Conservation (phyloP, 2,329 filamentous ascomycete genomes). For the Aspergillus oerlinghausenensis region DNA sequence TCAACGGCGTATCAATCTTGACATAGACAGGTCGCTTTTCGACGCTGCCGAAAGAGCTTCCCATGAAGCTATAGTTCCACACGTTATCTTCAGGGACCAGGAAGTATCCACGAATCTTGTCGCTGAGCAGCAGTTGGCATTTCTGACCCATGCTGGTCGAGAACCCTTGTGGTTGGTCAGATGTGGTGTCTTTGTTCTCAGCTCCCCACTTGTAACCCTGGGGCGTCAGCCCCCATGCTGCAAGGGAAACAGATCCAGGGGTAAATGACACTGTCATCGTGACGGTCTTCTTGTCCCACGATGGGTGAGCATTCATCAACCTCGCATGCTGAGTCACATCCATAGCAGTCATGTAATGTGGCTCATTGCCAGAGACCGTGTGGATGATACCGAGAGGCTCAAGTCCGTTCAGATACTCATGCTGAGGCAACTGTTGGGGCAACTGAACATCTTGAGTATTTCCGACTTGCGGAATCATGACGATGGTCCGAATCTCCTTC, state of each 20-base stretch:
- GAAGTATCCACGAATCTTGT: conserved; percentile 94
- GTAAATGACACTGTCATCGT: conserved; percentile 97
- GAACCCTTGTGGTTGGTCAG: conserved; percentile 92
- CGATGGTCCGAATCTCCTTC: conserved; percentile 94
- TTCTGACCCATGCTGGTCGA: conserved; percentile 89
- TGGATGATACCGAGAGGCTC: conserved; percentile 95
- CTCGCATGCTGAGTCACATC: conserved; percentile 94
- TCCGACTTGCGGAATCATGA: conserved; percentile 95
- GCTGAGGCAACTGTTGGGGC: conserved; percentile 82
- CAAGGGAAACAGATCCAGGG: conserved; percentile 89
- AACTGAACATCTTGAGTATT: conserved; percentile 88
- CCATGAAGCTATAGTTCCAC: conserved; percentile 99
- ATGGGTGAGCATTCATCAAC: conserved; percentile 75
- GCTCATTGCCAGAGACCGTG: conserved; percentile 89
- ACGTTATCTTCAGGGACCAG: conserved; percentile 81
- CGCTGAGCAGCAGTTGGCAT: conserved; percentile 86
- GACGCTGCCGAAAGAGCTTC: conserved; percentile 75
- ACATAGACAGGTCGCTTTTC: conserved; percentile 91
- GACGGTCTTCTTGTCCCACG: conserved; percentile 85
- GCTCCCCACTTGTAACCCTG: conserved; percentile 94
- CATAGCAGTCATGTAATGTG: conserved; percentile 90
- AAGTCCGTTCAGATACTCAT: conserved; percentile 79
- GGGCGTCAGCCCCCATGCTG: conserved; percentile 88
- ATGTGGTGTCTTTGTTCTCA: conserved; percentile 88
- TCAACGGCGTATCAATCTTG: conserved; percentile 83